Percentiles rank a stretch among this genome's conserved stretches.
These are phyloP conservation scores for Tritrichomonas musculus DNA, from an alignment of 208 protist species.

Conservation along the genomic window DNA sequence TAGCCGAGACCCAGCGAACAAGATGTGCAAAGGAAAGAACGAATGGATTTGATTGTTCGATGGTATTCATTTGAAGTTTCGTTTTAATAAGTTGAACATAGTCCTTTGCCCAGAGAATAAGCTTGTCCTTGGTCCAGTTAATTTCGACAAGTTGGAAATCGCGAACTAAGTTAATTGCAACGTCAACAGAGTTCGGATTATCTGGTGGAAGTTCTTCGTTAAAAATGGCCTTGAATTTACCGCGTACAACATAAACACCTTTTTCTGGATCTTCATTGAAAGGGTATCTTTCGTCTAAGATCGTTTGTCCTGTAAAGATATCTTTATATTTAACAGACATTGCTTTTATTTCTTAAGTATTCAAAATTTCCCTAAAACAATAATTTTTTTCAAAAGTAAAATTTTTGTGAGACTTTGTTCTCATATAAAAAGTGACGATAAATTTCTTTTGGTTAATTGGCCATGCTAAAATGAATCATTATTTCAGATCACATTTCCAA, in stretches of 20 bases:
- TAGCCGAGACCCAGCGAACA: conserved; percentile 20
- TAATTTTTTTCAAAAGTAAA: too few species aligned
- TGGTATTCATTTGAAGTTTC: conserved; percentile 24
- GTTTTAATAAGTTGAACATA: conserved; percentile 6
- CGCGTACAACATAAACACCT: conserved; percentile 11
- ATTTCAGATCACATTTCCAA: too few species aligned
- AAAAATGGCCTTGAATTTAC: conserved; percentile 31
- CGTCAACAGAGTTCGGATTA: conserved; percentile 27
- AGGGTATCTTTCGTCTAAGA: neutral
- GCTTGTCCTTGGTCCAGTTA: conserved; percentile 32
- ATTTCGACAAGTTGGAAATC: conserved; percentile 29
- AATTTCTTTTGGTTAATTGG: too few species aligned
- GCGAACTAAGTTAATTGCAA: conserved; percentile 22
- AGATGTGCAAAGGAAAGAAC: conserved; percentile 17
- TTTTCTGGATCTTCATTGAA: neutral
- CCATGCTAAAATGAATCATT: too few species aligned
- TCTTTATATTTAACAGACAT: conserved; percentile 17
- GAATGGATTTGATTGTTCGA: conserved; percentile 29
- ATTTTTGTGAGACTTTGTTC: too few species aligned
- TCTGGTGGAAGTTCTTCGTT: conserved; percentile 30
- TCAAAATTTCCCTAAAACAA: too few species aligned
- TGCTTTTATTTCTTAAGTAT: too few species aligned
- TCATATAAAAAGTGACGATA: too few species aligned
- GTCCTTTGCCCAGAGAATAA: conserved; percentile 30
- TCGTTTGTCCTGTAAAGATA: conserved; percentile 2